Percentiles rank a stretch among this genome's conserved stretches.
Evolutionary conservation across 306 rosid genomes (phyloP).

Genomic region (Myrica gale): DNA sequence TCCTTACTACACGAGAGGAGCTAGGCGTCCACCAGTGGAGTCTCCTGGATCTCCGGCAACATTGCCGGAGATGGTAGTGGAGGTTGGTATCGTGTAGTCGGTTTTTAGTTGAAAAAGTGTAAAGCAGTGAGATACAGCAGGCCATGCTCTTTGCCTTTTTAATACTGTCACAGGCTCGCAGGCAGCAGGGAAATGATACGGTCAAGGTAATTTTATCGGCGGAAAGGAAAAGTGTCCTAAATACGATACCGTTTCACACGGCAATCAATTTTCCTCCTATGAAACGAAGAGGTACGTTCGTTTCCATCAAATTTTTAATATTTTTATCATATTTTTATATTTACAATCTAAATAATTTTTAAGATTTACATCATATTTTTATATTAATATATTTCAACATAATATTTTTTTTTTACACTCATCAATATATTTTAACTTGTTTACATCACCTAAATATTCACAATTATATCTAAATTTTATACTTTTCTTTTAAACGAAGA

Average conservation of each 20-base stretch:
- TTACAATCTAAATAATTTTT: too few relatives aligned
- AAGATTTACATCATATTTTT: too few relatives aligned
- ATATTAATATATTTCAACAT: too few relatives aligned
- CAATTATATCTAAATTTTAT: too few relatives aligned
- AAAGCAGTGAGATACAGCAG: slow-evolving; percentile 12
- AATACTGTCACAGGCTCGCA: slow-evolving; percentile 15
- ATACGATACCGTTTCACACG: slow-evolving; percentile 7
- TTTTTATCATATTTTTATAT: too few relatives aligned
- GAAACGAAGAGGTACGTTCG: too few relatives aligned
- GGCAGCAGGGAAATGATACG: slow-evolving; percentile 21
- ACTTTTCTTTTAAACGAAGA: too few relatives aligned
- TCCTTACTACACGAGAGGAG: background rate
- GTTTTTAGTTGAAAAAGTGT: background rate
- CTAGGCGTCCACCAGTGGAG: slow-evolving; percentile 24
- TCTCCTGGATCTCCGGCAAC: slow-evolving; percentile 46
- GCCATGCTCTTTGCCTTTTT: slow-evolving; percentile 21
- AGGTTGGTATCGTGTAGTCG: slow-evolving; percentile 1
- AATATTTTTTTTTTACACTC: too few relatives aligned
- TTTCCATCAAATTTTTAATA: too few relatives aligned
- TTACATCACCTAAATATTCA: too few relatives aligned
- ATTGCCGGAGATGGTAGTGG: slow-evolving; percentile 45
- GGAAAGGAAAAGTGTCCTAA: background rate
- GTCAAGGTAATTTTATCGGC: background rate
- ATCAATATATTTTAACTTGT: too few relatives aligned
- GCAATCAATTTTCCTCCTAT: background rate